Evolutionary conservation across 129 eudicot genomes (phyloP).

Genomic region (Arctium lappa): DNA sequence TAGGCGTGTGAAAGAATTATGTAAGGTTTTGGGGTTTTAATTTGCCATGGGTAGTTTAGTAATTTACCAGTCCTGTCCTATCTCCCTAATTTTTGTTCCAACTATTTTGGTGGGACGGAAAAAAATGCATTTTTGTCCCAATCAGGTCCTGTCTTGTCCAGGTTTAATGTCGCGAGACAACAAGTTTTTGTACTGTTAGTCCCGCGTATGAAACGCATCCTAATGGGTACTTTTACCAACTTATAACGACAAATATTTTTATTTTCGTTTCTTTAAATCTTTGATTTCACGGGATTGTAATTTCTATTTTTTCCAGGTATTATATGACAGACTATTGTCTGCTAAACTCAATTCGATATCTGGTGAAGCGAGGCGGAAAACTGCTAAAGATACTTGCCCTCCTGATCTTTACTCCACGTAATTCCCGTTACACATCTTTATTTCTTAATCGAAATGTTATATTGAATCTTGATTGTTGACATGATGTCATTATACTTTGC

Average conservation of each 20-base stretch:
- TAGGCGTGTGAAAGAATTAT: too few species aligned
- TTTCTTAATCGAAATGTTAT: constrained; percentile 1
- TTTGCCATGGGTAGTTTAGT: neutral
- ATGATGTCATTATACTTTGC: constrained; percentile 21
- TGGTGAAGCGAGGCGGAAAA: constrained; percentile 53
- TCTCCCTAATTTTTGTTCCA: too few species aligned
- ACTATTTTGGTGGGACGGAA: too few species aligned
- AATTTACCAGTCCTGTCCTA: neutral
- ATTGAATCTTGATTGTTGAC: constrained; percentile 2
- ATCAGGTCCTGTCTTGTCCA: too few species aligned
- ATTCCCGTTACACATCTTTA: neutral
- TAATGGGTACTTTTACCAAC: neutral
- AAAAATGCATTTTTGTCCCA: too few species aligned
- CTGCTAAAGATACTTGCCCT: constrained; percentile 49
- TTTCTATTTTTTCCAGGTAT: constrained; percentile 35
- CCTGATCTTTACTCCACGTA: constrained; percentile 76
- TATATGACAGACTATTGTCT: constrained; percentile 76
- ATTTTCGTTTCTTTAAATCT: neutral
- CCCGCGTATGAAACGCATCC: neutral
- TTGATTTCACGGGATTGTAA: neutral
- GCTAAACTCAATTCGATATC: constrained; percentile 59
- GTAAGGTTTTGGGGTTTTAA: neutral
- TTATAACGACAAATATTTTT: neutral
- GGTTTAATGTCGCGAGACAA: neutral
- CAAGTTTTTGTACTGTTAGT: neutral